A percentile compares a stretch with the other conserved stretches of the same genome.
phyloP scores from a whole-genome alignment of 352 stramenopile species.

The Globisporangium irregulare region DNA sequence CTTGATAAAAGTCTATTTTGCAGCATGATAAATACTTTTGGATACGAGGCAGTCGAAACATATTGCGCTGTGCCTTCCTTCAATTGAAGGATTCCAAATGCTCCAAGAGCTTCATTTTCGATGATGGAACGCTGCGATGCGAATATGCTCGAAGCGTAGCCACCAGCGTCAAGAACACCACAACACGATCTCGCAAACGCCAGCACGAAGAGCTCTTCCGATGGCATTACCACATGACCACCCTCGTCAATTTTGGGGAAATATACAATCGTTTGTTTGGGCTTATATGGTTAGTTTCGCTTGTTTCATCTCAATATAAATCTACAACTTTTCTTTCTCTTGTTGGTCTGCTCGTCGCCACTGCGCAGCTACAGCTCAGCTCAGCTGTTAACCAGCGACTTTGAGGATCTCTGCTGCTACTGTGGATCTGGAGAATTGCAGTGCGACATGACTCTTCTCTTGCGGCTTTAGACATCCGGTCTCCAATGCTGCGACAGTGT shows the following conservation, averaged over 20 bases:
- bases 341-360: not conserved
- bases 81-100: not conserved
- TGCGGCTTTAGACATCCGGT: not conserved
- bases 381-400: not conserved
- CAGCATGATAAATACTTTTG: not conserved
- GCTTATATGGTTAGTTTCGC: not conserved
- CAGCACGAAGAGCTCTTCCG: too few relatives aligned
- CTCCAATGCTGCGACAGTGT: not conserved
- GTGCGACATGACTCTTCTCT: not conserved
- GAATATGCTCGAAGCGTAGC: too few relatives aligned
- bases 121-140: too few relatives aligned
- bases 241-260: not conserved
- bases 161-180: too few relatives aligned
- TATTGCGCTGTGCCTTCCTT: not conserved
- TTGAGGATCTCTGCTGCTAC: not conserved
- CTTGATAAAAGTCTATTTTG: not conserved
- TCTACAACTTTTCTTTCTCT: not conserved
- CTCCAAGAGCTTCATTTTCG: not conserved
- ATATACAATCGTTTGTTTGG: not conserved
- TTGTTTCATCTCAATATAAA: not conserved
- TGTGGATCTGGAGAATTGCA: not conserved
- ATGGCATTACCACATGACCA: too few relatives aligned
- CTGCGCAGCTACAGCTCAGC: not conserved
- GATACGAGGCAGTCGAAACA: not conserved
- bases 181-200: too few relatives aligned